Conservation (phyloP, 345 rosid genomes). For the Erysimum cheiranthoides region DNA sequence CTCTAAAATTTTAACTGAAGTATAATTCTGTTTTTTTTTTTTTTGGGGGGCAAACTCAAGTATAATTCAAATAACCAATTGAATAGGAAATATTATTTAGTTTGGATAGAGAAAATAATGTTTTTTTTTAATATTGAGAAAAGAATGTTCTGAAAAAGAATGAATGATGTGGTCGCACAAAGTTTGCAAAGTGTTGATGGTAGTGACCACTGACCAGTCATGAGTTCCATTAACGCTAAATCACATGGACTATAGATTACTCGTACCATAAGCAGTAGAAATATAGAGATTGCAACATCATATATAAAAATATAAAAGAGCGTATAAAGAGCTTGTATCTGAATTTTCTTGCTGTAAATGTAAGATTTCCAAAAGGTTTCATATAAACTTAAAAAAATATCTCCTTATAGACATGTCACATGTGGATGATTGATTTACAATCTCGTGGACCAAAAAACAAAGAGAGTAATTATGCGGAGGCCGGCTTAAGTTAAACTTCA, state of each 20-base stretch:
- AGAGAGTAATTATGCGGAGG: constrained; percentile 14
- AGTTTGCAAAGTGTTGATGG: constrained; percentile 3
- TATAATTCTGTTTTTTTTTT: too few relatives aligned
- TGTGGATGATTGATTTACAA: constrained; percentile 38
- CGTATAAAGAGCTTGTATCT: background rate
- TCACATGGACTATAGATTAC: background rate
- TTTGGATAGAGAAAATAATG: background rate
- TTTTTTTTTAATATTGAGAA: too few relatives aligned
- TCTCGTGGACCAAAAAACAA: constrained; percentile 35
- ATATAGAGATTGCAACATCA: background rate
- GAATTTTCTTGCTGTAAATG: background rate
- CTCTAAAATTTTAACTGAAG: too few relatives aligned
- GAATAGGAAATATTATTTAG: background rate
- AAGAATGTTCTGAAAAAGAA: background rate
- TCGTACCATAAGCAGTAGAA: background rate
- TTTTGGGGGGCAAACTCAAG: constrained; percentile 2
- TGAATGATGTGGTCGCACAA: background rate
- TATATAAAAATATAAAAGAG: background rate
- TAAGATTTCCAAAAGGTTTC: constrained; percentile 7
- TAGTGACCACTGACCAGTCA: constrained; percentile 9
- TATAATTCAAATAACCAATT: background rate
- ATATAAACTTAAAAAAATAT: background rate
- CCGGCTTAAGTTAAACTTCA: constrained; percentile 33
- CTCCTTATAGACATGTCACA: constrained; percentile 41
- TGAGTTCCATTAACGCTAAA: constrained; percentile 10